These are phyloP conservation scores for Naganishia randhawae DNA, from an alignment of 768 basidiomycete species.

Conservation along the genomic window DNA sequence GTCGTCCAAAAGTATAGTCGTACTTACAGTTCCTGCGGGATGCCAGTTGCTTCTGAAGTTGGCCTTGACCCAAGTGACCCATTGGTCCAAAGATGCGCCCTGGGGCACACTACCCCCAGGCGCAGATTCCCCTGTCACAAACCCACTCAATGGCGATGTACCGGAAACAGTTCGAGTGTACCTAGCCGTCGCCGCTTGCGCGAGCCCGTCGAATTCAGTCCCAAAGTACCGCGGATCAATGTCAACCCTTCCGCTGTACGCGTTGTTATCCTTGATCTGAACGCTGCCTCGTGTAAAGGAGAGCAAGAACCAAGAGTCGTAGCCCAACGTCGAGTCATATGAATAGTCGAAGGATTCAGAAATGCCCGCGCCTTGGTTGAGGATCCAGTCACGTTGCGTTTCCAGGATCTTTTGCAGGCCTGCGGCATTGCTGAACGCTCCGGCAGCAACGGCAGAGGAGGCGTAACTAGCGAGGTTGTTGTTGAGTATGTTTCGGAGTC, in stretches of 20 bases:
- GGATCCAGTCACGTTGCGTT: slow-evolving; percentile 44
- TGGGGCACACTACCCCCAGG: slow-evolving; percentile 21
- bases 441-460: slow-evolving; percentile 37
- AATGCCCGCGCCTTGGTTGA: slow-evolving; percentile 38
- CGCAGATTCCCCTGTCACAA: slow-evolving; percentile 16
- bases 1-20: no score
- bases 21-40: slow-evolving; percentile 39
- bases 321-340: slow-evolving; percentile 26
- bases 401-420: slow-evolving; percentile 37
- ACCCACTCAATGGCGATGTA: slow-evolving; percentile 26
- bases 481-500: slow-evolving; percentile 34
- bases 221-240: slow-evolving; percentile 42
- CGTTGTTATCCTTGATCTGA: slow-evolving; percentile 38
- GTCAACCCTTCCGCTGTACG: slow-evolving; percentile 31
- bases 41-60: slow-evolving; percentile 43
- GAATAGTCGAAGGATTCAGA: slow-evolving; percentile 33
- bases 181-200: slow-evolving; percentile 39
- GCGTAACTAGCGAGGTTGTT: slow-evolving; percentile 41
- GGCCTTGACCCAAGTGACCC: slow-evolving; percentile 36
- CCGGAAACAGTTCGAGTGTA: slow-evolving; percentile 34
- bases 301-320: slow-evolving; percentile 41
- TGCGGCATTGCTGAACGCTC: slow-evolving; percentile 33
- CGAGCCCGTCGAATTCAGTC: slow-evolving; percentile 37
- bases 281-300: slow-evolving; percentile 43
- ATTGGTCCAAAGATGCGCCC: slow-evolving; percentile 25